These are phyloP conservation scores for Kazachstania sp. DNA, from an alignment of 1,139 yeast genomes.

Conservation along the genomic window DNA sequence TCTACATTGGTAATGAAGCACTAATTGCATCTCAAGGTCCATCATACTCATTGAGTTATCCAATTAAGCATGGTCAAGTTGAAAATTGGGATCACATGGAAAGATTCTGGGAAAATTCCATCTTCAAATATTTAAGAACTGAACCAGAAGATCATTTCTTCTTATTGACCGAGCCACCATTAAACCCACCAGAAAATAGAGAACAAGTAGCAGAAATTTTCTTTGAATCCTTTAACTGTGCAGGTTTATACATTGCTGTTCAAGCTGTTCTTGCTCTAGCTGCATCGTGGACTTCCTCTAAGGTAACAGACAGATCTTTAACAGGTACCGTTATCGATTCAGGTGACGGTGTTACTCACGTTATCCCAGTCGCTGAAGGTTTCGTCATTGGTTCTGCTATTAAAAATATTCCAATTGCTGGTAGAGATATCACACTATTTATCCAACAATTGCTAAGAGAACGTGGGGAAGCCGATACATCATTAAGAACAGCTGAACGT, in stretches of 20 bases:
- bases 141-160: slow-evolving; percentile 99
- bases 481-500: slow-evolving; percentile 89
- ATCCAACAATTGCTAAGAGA: slow-evolving; percentile 91
- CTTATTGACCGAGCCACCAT: slow-evolving; percentile 92
- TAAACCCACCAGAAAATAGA: slow-evolving; percentile 97
- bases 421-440: slow-evolving; percentile 91
- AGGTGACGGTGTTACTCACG: slow-evolving; percentile 98
- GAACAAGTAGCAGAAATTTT: slow-evolving; percentile 97
- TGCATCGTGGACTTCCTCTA: slow-evolving; percentile 97
- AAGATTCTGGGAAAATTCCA: slow-evolving; percentile 95
- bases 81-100: slow-evolving; percentile 99
- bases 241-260: slow-evolving; percentile 95
- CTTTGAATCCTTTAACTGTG: slow-evolving; percentile 98
- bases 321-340: slow-evolving; percentile 98
- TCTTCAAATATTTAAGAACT: slow-evolving; percentile 89
- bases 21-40: slow-evolving; percentile 82
- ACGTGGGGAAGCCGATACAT: slow-evolving; percentile 91
- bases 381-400: slow-evolving; percentile 96
- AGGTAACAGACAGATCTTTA: slow-evolving; percentile 87
- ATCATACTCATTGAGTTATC: slow-evolving; percentile 80
- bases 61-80: slow-evolving; percentile 94
- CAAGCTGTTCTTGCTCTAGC: slow-evolving; percentile 98
- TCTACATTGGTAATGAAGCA: slow-evolving; percentile 94
- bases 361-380: slow-evolving; percentile 98
- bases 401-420: slow-evolving; percentile 96